These are phyloP conservation scores for Auriscalpium orientale DNA, from an alignment of 768 basidiomycete species.

Conservation along the genomic window DNA sequence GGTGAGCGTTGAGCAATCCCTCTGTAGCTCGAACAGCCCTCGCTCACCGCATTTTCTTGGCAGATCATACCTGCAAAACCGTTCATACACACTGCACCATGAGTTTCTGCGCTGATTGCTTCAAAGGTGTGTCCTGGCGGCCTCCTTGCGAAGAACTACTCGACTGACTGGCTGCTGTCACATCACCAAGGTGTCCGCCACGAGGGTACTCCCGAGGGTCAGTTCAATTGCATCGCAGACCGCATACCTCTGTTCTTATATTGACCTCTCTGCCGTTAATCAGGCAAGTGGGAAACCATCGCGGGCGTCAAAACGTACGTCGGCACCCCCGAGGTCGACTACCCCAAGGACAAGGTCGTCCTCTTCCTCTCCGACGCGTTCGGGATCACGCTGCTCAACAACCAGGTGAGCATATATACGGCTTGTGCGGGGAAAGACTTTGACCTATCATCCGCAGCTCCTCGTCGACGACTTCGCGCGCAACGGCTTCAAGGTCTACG, in stretches of 20 bases:
- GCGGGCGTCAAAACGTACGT: conserved; percentile 34
- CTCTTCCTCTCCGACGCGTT: conserved; percentile 34
- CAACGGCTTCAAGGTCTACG: conserved; percentile 26
- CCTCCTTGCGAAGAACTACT: background rate
- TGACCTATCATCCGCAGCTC: conserved; percentile 20
- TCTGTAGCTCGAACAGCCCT: too few relatives aligned
- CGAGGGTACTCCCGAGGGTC: conserved; percentile 30
- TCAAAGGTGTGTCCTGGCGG: conserved; percentile 33
- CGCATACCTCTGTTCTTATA: background rate
- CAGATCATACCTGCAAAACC: too few relatives aligned
- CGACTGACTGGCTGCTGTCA: background rate
- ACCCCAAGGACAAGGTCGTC: conserved; percentile 33
- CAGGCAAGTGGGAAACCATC: conserved; percentile 29
- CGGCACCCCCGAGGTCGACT: conserved; percentile 31
- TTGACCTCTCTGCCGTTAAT: background rate
- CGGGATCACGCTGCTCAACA: conserved; percentile 28
- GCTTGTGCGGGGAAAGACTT: background rate
- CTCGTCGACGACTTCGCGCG: conserved; percentile 37
- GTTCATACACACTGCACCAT: conserved; percentile 20
- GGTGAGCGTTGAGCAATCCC: too few relatives aligned
- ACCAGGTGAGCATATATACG: conserved; percentile 15
- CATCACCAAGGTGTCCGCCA: conserved; percentile 24
- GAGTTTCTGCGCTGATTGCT: conserved; percentile 50
- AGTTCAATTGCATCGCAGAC: background rate
- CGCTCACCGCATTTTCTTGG: too few relatives aligned